Base-by-base conservation (phyloP, 2,329 filamentous ascomycete genomes). In the Diplocarpon rosae region DNA sequence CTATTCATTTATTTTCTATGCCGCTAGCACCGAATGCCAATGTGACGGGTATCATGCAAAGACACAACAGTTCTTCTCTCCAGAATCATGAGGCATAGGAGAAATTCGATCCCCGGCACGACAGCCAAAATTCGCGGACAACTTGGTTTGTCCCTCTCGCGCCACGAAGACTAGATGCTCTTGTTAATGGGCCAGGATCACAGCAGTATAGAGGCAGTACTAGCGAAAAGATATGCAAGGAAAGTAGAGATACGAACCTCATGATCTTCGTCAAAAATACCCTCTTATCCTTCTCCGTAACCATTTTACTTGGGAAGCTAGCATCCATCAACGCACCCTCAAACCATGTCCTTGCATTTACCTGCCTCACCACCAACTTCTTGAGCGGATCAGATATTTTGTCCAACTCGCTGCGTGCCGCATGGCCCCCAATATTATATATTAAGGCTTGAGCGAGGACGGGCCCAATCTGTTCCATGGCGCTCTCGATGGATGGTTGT, bases 71-170 rank as follows among this genome's bases (percentile, higher is more conserved):
- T 42, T 36, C 12, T 16, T 2, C 6, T 38, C n/a, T 38, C n/a
- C 13, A 27, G 5, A 34, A 27, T 52, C 37, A 79, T 36, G 76
- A 78, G 39, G 67, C 71, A 62, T 80, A 81, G 8, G 75, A 67
- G 61, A 79, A 81, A 54, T 67, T 76, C 0, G 71, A 70, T 4
- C 70, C 70, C 37, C 82, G 69, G 49, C 79, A 80, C 2, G 72
- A 69, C n/a, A 85, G 64, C 78, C 81, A 88, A 58, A 87, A 87
- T 27, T 85, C 80, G 47, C 76, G 73, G 2, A 85, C 75, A 1
- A 84, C 69, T 43, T 78, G 72, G 51, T 80, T 84, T 2, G 82
- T 85, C 39, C 70, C 66, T 50, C 73, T 70, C 1, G 73, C 69
- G 7, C 83, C 83, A 32, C 83, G 69, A 29, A 85, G 65, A 57